Percentiles rank a stretch among this genome's conserved stretches.
Evolutionary conservation across 108 stramenopile species (phyloP).

Genomic region (Thalassiosira profunda): DNA sequence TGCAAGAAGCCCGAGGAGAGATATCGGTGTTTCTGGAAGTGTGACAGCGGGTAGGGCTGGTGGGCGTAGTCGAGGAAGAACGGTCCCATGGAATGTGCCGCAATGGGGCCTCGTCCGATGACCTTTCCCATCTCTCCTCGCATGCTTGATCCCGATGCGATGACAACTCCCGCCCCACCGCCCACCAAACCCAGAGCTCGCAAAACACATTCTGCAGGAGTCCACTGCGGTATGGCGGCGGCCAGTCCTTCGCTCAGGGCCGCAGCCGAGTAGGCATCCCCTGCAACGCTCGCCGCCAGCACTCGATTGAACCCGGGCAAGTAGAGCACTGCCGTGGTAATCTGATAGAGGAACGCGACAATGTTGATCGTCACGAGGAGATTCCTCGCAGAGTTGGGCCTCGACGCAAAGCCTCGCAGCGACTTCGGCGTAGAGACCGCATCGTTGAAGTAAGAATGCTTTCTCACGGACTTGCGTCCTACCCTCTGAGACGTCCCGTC

Average conservation of each 20-base stretch:
- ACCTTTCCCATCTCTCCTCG: conserved; percentile 11
- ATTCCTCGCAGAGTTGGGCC: conserved; percentile 32
- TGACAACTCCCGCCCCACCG: conserved; percentile 32
- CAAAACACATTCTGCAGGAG: conserved; percentile 23
- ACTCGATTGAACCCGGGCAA: conserved; percentile 54
- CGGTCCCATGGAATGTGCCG: conserved; percentile 54
- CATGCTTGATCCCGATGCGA: conserved; percentile 32
- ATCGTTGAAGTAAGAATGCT: neutral
- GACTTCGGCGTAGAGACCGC: conserved; percentile 1
- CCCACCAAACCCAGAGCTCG: conserved; percentile 35
- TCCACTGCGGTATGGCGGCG: conserved; percentile 51
- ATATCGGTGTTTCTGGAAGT: conserved; percentile 70
- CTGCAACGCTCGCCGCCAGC: conserved; percentile 51
- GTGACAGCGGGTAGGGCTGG: conserved; percentile 45
- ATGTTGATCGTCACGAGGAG: conserved; percentile 49
- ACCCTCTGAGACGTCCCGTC: neutral
- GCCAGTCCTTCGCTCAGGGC: conserved; percentile 32
- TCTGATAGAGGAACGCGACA: conserved; percentile 64
- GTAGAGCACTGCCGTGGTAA: conserved; percentile 52
- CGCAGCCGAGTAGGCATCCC: conserved; percentile 27
- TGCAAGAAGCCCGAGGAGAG: conserved; percentile 82
- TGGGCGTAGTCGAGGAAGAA: conserved; percentile 62
- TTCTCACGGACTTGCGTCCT: neutral
- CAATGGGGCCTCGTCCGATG: conserved; percentile 22
- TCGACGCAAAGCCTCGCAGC: conserved; percentile 9